Conservation (phyloP, 768 basidiomycete genomes). For the Mycena leptocephala region DNA sequence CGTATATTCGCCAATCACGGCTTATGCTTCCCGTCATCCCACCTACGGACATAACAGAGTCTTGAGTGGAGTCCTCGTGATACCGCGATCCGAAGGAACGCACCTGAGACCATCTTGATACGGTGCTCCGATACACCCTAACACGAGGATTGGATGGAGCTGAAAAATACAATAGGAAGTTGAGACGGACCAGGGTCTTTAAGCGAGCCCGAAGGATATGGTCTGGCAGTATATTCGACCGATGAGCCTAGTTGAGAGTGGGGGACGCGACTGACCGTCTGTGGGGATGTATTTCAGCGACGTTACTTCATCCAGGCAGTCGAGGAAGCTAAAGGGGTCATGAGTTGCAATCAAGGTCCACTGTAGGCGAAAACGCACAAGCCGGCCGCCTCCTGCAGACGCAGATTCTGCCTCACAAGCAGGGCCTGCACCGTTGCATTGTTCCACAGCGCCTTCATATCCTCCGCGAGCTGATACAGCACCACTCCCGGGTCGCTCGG, state of each 20-base stretch:
- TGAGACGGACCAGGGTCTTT: slow-evolving; percentile 64
- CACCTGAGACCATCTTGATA: slow-evolving; percentile 71
- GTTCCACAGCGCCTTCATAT: slow-evolving; percentile 79
- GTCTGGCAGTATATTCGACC: too few species aligned
- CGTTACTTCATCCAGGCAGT: slow-evolving; percentile 76
- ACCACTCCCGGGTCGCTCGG: slow-evolving; percentile 72
- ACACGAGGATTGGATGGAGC: slow-evolving; percentile 27
- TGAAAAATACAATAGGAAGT: neutral
- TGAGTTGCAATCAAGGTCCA: slow-evolving; percentile 3
- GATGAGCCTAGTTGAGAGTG: neutral
- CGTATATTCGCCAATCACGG: slow-evolving; percentile 64
- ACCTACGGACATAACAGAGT: slow-evolving; percentile 19
- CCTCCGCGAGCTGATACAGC: slow-evolving; percentile 71
- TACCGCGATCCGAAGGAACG: slow-evolving; percentile 31
- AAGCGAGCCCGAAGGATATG: slow-evolving; percentile 82
- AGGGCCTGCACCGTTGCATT: slow-evolving; percentile 68
- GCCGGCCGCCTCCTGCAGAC: slow-evolving; percentile 79
- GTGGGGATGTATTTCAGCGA: slow-evolving; percentile 75
- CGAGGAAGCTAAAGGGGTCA: slow-evolving; percentile 74
- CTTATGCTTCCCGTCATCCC: slow-evolving; percentile 42
- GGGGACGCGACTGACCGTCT: slow-evolving; percentile 63
- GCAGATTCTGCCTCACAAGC: slow-evolving; percentile 67
- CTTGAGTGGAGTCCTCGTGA: slow-evolving; percentile 4
- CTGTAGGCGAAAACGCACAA: slow-evolving; percentile 66
- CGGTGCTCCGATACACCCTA: slow-evolving; percentile 80